Evolutionary conservation across 306 rosid genomes (phyloP).

Genomic region (Canavalia gladiata): DNA sequence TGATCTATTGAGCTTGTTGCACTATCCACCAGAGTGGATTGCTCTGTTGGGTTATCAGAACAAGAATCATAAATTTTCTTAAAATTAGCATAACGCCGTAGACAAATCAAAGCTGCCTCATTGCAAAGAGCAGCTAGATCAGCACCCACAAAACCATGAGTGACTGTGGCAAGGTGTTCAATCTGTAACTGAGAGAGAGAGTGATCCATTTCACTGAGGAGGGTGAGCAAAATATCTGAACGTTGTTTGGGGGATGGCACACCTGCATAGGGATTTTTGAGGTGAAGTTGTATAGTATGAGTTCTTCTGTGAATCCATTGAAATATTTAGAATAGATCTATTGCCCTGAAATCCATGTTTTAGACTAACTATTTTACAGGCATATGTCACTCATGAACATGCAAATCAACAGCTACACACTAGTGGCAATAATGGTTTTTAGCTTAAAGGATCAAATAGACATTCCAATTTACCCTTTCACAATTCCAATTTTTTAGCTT

Average conservation of each 20-base stretch:
- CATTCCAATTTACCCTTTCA: conserved; percentile 18
- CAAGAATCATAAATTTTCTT: conserved; percentile 46
- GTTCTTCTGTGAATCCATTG: conserved; percentile 28
- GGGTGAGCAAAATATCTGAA: conserved; percentile 70
- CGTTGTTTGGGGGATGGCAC: conserved; percentile 87
- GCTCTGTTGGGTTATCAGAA: conserved; percentile 46
- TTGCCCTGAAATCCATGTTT: conserved; percentile 24
- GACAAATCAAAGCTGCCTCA: conserved; percentile 78
- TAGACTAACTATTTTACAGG: neutral
- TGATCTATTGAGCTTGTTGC: conserved; percentile 45
- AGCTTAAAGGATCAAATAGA: conserved; percentile 17
- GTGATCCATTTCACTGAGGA: conserved; percentile 79
- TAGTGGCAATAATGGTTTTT: conserved; percentile 12
- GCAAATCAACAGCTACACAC: conserved; percentile 12
- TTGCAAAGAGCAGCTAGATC: conserved; percentile 90
- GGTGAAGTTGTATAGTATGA: conserved; percentile 18
- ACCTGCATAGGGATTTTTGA: conserved; percentile 63
- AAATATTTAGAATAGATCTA: conserved; percentile 27
- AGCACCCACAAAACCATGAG: conserved; percentile 96
- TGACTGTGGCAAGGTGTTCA: conserved; percentile 75
- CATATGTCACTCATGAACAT: conserved; percentile 25
- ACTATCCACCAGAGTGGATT: conserved; percentile 48
- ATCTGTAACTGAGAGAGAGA: conserved; percentile 69
- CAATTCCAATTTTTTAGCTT: neutral
- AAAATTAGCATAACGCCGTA: conserved; percentile 58